Base-by-base conservation (phyloP, 2,329 filamentous ascomycete genomes). In the Sclerotinia spermophila region DNA sequence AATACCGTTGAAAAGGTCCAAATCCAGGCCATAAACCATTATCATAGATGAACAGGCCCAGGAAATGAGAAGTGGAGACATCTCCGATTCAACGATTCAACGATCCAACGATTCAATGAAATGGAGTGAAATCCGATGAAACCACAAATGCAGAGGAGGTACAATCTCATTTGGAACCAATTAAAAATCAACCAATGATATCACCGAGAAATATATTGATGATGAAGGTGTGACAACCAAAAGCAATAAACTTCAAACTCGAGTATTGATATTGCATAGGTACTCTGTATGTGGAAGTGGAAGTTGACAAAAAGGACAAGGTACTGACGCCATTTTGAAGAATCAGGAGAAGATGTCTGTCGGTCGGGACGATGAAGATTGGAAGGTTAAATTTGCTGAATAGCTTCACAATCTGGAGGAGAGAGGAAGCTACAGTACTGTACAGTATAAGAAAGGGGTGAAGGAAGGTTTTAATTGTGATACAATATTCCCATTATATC, bases 211-310 rank as follows among this genome's bases (percentile, higher is more conserved):
- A 38, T 38, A 64, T 38, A 51, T 64, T 48, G 60, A 64, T 38
- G 42, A 64, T 48, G 60, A 35, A 64, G 44, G 30, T 38, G 44
- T 51, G 30, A 61, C n/a, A 61, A 38, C 30, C 33, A 64, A 21
- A 51, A 38, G 5, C 44, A 64, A 64, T 64, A 64, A 51, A 64
- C 17, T 13, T 64, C 61, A 64, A 64, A 64, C 59, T 17, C 15
- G 24, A 13, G 21, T 21, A 10, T 42, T 19, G 38, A 35, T 62
- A 24, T 62, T 45, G 27, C 15, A n/a, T 24, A 21, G 44, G 13
- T 40, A n/a, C n/a, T n/a, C n/a, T 33, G 40, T n/a, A 61, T 61
- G 24, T 44, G 59, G 27, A 40, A n/a, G n/a, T n/a, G n/a, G n/a
- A n/a, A n/a, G n/a, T n/a, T n/a, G n/a, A n/a, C n/a, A n/a, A n/a